phyloP scores from a whole-genome alignment of 2,329 filamentous ascomycete species.

The Penicillium glabrum region DNA sequence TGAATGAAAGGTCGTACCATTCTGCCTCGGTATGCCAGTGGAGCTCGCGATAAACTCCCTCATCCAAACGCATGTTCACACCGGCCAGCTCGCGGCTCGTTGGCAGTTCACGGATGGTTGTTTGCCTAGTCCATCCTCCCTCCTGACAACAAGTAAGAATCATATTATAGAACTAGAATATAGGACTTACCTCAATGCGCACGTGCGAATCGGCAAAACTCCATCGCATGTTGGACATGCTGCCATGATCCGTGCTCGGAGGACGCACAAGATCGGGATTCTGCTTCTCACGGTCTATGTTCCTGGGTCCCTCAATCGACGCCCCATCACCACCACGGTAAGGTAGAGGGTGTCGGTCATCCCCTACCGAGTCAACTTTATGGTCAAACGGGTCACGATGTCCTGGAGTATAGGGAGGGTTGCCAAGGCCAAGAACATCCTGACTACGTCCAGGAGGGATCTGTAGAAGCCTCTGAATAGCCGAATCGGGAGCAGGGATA shows the following conservation, averaged over 20 bases:
- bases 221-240: slow-evolving; percentile 71
- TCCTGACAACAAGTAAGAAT: slow-evolving; percentile 54
- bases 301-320: slow-evolving; percentile 69
- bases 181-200: slow-evolving; percentile 57
- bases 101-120: slow-evolving; percentile 42
- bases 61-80: slow-evolving; percentile 75
- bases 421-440: slow-evolving; percentile 15
- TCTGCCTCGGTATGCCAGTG: slow-evolving; percentile 82
- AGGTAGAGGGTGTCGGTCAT: slow-evolving; percentile 64
- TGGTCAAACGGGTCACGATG: slow-evolving; percentile 62
- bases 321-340: slow-evolving; percentile 65
- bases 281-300: slow-evolving; percentile 65
- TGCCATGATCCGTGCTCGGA: slow-evolving; percentile 71
- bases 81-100: slow-evolving; percentile 65
- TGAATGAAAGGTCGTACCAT: slow-evolving; percentile 32
- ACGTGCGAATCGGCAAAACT: slow-evolving; percentile 66
- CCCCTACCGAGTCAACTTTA: slow-evolving; percentile 61
- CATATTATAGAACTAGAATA: too few species aligned
- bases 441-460: slow-evolving; percentile 3
- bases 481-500: not conserved
- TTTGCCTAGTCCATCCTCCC: slow-evolving; percentile 75
- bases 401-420: slow-evolving; percentile 58
- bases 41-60: slow-evolving; percentile 71
- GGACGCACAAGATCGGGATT: slow-evolving; percentile 71
- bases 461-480: slow-evolving; percentile 1